Base-by-base conservation (phyloP, 2,329 filamentous ascomycete genomes). In the Mariannaea elegans region DNA sequence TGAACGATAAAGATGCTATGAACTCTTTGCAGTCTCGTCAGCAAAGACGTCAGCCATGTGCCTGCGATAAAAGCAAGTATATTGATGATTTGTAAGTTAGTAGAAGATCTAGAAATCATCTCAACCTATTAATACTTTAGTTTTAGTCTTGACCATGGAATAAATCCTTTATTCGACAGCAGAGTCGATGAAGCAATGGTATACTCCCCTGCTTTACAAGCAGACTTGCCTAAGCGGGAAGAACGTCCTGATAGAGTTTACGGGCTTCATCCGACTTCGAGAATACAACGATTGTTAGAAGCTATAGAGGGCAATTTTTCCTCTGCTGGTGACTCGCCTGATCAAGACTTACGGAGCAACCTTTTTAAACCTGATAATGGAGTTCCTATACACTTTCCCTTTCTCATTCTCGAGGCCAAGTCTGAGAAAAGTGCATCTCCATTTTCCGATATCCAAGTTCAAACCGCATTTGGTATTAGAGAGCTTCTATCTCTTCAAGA, bases 381-480 rank as follows among this genome's bases (percentile, higher is more conserved):
- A 9, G 44, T 61, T 16, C 29, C 47, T 9, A 45, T 63, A 6
- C 18, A 61, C 9, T 63, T 61, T 41, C 61, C 61, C 2, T 63
- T 63, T 23, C 46, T 63, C 10, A 53, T 63, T 13, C 38, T 63
- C 13, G 61, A 61, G 45, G 56, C 61, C 4, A 61, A 63, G 27
- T 63, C 61, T 14, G 52, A 55, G 16, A 58, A 52, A 24, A 21
- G 31, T n/a, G 21, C n/a, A 4, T 38, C 29, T 23, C 38, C 44
- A n/a, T 61, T 51, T 9, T 32, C 31, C 5, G 51, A 54, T 21
- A 61, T 61, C 7, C 34, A 61, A 8, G 21, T 45, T 36, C 52
- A 63, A 42, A 63, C 61, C 18, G 56, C 61, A 10, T 58, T 63
- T 13, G 42, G 52, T n/a, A 63, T 63, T 16, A 42, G 61, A 18